Evolutionary conservation across 1,284 basidiomycete species (phyloP), one percentile per base, ranked within the genome.

Genomic region (Apiotrichum akiyoshidainum): DNA sequence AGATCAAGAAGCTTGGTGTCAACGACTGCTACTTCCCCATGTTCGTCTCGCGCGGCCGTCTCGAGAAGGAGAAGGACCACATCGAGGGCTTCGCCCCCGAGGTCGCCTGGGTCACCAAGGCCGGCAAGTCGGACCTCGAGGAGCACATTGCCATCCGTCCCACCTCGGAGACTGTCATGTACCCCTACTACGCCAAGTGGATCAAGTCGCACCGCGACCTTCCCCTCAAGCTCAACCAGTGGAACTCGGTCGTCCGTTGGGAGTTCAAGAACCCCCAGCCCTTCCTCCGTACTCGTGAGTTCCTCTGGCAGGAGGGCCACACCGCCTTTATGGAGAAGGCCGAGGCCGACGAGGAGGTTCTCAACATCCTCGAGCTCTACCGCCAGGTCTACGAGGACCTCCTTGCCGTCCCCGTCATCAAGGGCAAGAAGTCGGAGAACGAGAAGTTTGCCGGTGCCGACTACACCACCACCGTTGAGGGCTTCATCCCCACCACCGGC

Each of bases 61-160:
- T 99, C 55, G 94, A 99, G 79, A 84, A 89, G 50, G 95, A 99
- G 78, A 99, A 99, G 82, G 89, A 99, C 71, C 95, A 99, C 78
- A 93, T 99, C 65, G 96, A 98, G 76, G 95, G 95, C n/a, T 99
- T 99, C 78, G 96, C 95, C 63, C 94, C 95, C 1, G 95, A 99
- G 79, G 96, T 99, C 39, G 96, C 95, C 31, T 99, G 95, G 96
- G 96, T 99, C 55, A 99, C 96, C 46, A 84, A 85, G 79, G 95
- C 95, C 52, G 95, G 95, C 60, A 85, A 84, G 70, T 92, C 90
- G 39, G 95, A 99, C 46, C 84, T 99, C 34, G 94, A 98, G 72
- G 94, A 98, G 75, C 94, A 90, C 49, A 93, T 99, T 66, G 95
- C 95, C 47, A 97, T 99, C 70, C 90, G 95, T 68, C 95, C 95